These are phyloP conservation scores for Orbilia quercus DNA, from an alignment of 2,329 filamentous ascomycete genomes.

Conservation along the genomic window DNA sequence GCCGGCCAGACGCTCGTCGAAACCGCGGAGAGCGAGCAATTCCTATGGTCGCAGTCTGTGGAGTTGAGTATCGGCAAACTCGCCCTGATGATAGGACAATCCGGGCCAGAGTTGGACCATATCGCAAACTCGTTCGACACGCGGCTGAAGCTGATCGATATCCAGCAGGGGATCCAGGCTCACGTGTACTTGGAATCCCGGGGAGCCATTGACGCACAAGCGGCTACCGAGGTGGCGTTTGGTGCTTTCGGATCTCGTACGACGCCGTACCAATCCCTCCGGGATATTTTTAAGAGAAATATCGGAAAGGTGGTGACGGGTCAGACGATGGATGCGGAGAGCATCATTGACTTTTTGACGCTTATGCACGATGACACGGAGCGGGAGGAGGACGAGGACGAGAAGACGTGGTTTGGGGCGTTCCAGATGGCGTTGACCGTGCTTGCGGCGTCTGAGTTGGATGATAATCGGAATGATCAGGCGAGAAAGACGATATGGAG, in stretches of 20 bases:
- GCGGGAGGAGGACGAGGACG: conserved; percentile 11
- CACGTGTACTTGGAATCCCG: conserved; percentile 75
- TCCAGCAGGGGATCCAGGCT: conserved; percentile 83
- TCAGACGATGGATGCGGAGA: conserved; percentile 74
- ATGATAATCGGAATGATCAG: conserved; percentile 70
- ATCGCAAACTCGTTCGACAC: conserved; percentile 70
- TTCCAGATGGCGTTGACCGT: conserved; percentile 80
- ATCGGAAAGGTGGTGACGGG: conserved; percentile 78
- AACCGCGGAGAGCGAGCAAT: conserved; percentile 78
- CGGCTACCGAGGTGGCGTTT: conserved; percentile 80
- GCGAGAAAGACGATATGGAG: conserved; percentile 81
- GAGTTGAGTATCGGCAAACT: conserved; percentile 91
- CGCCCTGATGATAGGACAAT: conserved; percentile 66
- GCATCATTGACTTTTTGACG: conserved; percentile 80
- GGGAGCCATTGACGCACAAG: conserved; percentile 80
- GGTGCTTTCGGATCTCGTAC: conserved; percentile 68
- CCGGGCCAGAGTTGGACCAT: conserved; percentile 63
- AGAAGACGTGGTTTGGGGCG: conserved; percentile 66
- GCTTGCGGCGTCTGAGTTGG: conserved; percentile 69
- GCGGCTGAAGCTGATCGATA: conserved; percentile 75
- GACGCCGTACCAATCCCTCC: conserved; percentile 57
- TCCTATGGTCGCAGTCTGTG: conserved; percentile 92
- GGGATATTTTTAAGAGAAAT: conserved; percentile 76
- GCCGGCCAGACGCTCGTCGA: conserved; percentile 78
- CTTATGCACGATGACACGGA: conserved; percentile 73